A percentile compares a stretch with the other conserved stretches of the same genome.
Evolutionary conservation across 2,329 filamentous ascomycete species (phyloP).

Genomic region (Chrysosphaeria jannelii): DNA sequence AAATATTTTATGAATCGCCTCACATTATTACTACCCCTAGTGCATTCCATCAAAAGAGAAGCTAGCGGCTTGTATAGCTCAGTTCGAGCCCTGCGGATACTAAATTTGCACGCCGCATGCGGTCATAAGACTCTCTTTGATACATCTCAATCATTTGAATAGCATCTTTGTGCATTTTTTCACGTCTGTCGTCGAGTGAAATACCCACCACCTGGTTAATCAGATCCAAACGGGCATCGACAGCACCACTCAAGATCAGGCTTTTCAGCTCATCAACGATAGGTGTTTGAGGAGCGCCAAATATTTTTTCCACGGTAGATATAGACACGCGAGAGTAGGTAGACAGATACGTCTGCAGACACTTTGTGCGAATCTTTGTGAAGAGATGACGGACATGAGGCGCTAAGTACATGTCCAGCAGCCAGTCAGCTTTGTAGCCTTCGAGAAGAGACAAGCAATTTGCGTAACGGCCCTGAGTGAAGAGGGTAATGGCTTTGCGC

Average conservation of each 20-base stretch:
- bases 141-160: constrained; percentile 39
- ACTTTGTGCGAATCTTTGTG: constrained; percentile 52
- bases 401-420: constrained; percentile 68
- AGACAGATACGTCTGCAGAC: constrained; percentile 74
- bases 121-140: constrained; percentile 42
- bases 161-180: constrained; percentile 37
- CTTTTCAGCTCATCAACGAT: constrained; percentile 45
- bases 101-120: constrained; percentile 51
- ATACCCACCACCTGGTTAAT: constrained; percentile 31
- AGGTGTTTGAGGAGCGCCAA: constrained; percentile 19
- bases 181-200: constrained; percentile 27
- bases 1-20: too few species aligned
- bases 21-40: too few species aligned
- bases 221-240: constrained; percentile 60
- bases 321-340: constrained; percentile 75
- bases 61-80: too few species aligned
- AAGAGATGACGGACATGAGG: constrained; percentile 43
- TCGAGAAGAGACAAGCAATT: constrained; percentile 60
- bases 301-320: constrained; percentile 46
- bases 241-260: constrained; percentile 42
- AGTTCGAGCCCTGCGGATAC: constrained; percentile 48
- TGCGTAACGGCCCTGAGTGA: constrained; percentile 73
- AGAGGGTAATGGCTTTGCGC: constrained; percentile 65
- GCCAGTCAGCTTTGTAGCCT: constrained; percentile 53
- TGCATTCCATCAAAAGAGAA: too few species aligned